Base-by-base conservation (phyloP, 1,284 basidiomycete genomes). In the Agroathelia rolfsii region DNA sequence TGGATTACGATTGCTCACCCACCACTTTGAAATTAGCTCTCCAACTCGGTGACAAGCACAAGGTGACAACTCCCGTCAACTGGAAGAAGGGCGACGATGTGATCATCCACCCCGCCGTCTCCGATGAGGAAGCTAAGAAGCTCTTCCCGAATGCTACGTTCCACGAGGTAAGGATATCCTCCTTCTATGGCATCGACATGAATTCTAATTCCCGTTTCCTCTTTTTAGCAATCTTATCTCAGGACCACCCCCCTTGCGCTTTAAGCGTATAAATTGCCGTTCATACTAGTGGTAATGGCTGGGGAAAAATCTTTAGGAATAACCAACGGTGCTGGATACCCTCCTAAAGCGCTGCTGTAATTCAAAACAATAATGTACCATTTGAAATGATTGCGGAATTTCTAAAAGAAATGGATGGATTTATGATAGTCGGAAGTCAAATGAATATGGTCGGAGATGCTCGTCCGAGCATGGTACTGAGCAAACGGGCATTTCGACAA, bases 41-140 rank as follows among this genome's bases (percentile, higher is more conserved):
- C 37, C 95, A 98, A 58, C 68, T 94, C 40, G 87, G 88, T 30
- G 93, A 97, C 69, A 90, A 86, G 66, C 68, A 93, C 67, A 67
- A 74, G 50, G 58, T 89, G 40, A 81, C 84, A 11, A 89, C 87
- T 4, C 86, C 85, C 12, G 90, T 87, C 42, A 93, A 96, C 75
- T 97, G 94, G 94, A 75, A 82, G 42, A 79, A 80, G 54, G 92
- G 90, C 28, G 81, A 93, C 11, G 80, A 90, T 52, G 93, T 97
- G 37, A 96, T 99, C 50, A 80, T 99, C 25, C 92, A 96, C 60
- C 85, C 88, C n/a, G 60, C 69, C 6, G 89, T 97, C 31, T 64
- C 59, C 35, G 82, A 83, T 49, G 88, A 93, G 26, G 83, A 97
- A 60, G 93, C 90, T 19, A 82, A 89, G 61, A 78, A 70, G 21